Conservation (phyloP, 495 filamentous ascomycete species). For the Sabuloglossum arenarium region DNA sequence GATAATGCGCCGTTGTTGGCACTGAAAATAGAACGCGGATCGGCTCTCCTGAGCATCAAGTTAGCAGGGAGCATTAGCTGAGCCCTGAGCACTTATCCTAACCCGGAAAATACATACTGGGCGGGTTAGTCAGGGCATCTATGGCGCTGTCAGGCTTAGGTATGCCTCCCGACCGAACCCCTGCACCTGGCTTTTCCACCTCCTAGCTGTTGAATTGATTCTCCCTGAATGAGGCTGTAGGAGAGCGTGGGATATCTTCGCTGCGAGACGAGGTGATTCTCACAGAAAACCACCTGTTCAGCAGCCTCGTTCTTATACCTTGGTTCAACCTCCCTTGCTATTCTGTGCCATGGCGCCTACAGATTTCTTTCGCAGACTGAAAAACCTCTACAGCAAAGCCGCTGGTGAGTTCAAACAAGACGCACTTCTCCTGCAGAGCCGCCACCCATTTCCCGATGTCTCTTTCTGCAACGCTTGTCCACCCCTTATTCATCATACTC, state of each 20-base stretch:
- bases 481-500: neutral
- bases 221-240: neutral
- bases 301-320: neutral
- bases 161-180: no score
- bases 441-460: constrained; percentile 4
- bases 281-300: neutral
- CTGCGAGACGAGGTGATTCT: no score
- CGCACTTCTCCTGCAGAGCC: constrained; percentile 6
- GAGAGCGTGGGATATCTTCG: no score
- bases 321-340: neutral
- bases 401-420: constrained; percentile 15
- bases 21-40: neutral
- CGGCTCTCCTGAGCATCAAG: no score
- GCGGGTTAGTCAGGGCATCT: no score
- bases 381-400: constrained; percentile 14
- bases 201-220: no score
- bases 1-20: neutral
- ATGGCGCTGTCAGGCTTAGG: no score
- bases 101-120: no score
- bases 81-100: no score
- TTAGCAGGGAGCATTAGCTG: no score
- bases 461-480: constrained; percentile 5
- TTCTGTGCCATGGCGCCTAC: constrained; percentile 21
- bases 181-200: no score
- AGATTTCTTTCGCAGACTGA: constrained; percentile 16